Conservation (phyloP, 306 rosid genomes). For the Vigna trinervia region DNA sequence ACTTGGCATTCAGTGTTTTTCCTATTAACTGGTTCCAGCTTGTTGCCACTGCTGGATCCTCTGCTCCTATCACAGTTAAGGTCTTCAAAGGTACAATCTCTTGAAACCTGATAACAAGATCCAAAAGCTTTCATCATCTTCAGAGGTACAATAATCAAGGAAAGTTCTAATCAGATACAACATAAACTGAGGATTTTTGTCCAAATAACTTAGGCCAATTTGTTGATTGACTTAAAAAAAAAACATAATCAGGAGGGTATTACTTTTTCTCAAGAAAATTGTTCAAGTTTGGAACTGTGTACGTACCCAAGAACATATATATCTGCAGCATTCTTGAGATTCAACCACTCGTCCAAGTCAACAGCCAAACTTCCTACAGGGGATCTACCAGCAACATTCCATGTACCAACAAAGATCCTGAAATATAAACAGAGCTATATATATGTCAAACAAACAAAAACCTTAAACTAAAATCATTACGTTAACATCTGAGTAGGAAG, state of each 20-base stretch:
- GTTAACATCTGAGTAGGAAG: constrained; percentile 9
- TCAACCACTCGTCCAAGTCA: constrained; percentile 90
- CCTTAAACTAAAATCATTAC: constrained; percentile 9
- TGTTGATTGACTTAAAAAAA: neutral
- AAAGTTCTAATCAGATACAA: neutral
- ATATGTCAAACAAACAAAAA: constrained; percentile 10
- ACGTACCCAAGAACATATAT: constrained; percentile 93
- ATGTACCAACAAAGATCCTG: constrained; percentile 91
- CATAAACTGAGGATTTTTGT: neutral
- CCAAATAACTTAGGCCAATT: neutral
- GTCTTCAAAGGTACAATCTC: constrained; percentile 91
- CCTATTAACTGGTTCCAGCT: constrained; percentile 86
- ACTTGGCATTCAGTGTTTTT: constrained; percentile 62
- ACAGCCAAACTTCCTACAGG: constrained; percentile 84
- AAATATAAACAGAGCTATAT: constrained; percentile 4
- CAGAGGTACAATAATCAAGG: neutral
- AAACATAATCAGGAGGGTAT: neutral
- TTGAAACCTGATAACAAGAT: constrained; percentile 67
- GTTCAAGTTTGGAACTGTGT: constrained; percentile 20
- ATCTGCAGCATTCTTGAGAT: constrained; percentile 86
- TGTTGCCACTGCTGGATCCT: constrained; percentile 73
- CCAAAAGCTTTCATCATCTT: neutral
- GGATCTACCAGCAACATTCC: constrained; percentile 93
- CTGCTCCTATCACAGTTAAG: constrained; percentile 80
- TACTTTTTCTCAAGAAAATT: neutral